These are phyloP conservation scores for Boletellus ananiceps DNA, from an alignment of 768 basidiomycete species.

Conservation along the genomic window DNA sequence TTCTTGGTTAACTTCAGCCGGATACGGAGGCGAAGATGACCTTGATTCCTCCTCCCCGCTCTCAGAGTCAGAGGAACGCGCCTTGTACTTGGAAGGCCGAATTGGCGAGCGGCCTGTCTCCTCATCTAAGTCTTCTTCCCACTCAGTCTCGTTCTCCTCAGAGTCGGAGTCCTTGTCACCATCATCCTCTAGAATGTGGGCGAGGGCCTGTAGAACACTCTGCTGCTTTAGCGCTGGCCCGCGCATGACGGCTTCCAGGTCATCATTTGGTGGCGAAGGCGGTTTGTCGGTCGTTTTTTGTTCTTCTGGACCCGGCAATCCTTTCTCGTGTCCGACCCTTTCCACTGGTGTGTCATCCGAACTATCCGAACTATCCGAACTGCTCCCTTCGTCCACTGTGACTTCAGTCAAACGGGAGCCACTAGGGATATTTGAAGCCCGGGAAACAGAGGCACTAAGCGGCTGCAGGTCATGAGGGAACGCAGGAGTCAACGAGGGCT, in stretches of 20 bases:
- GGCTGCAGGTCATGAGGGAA: background rate
- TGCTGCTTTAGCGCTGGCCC: constrained; percentile 32
- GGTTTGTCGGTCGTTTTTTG: background rate
- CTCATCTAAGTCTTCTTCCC: constrained; percentile 38
- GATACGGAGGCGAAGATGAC: constrained; percentile 15
- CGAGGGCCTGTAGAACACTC: constrained; percentile 25
- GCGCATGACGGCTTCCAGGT: constrained; percentile 41
- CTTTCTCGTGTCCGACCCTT: constrained; percentile 12
- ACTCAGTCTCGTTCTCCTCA: constrained; percentile 39
- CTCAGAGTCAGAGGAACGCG: constrained; percentile 29
- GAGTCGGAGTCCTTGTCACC: constrained; percentile 35
- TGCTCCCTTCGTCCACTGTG: constrained; percentile 38
- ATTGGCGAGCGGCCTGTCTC: constrained; percentile 31
- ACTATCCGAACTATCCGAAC: constrained; percentile 37
- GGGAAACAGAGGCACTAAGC: constrained; percentile 1
- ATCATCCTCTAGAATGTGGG: constrained; percentile 26
- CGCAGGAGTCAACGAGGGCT: background rate
- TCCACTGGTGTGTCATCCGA: constrained; percentile 23
- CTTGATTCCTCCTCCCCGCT: constrained; percentile 31
- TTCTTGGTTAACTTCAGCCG: constrained; percentile 24
- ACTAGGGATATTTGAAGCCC: constrained; percentile 24
- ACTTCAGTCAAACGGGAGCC: constrained; percentile 36
- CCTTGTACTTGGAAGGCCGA: constrained; percentile 32
- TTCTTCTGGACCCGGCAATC: background rate
- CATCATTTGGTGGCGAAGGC: constrained; percentile 11